Conservation (phyloP, 345 rosid species). For the Ailanthus altissimus region DNA sequence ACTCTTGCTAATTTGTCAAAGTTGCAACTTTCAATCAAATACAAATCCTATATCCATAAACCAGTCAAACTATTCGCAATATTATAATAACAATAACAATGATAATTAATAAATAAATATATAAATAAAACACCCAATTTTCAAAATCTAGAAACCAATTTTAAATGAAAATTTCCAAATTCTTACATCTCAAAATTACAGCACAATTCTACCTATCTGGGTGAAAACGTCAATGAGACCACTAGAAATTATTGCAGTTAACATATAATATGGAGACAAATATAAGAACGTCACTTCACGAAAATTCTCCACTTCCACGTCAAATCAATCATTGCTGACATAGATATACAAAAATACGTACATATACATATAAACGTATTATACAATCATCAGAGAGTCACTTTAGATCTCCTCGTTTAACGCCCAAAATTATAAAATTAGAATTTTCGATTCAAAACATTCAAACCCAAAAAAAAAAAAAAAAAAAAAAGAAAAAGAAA, state of each 20-base stretch:
- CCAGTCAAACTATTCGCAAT: background rate
- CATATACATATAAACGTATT: no score
- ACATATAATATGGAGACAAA: conserved; percentile 15
- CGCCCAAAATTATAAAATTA: background rate
- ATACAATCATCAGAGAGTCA: background rate
- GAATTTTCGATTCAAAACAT: background rate
- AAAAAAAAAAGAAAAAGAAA: background rate
- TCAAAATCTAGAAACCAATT: background rate
- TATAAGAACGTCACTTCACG: no score
- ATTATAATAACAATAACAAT: no score
- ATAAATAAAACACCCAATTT: background rate
- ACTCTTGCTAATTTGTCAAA: background rate
- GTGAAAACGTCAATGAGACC: background rate
- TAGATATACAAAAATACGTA: no score
- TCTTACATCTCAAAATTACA: background rate
- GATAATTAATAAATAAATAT: no score
- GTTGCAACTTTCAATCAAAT: background rate
- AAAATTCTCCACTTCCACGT: no score
- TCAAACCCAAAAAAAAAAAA: background rate
- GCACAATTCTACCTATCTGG: background rate
- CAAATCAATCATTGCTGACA: no score
- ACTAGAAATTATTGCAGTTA: background rate
- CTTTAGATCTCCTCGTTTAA: background rate
- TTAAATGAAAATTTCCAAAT: no score
- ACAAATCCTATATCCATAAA: background rate